phyloP scores from a whole-genome alignment of 176 grass and related monocot genomes.

The Panicum miliaceum region DNA sequence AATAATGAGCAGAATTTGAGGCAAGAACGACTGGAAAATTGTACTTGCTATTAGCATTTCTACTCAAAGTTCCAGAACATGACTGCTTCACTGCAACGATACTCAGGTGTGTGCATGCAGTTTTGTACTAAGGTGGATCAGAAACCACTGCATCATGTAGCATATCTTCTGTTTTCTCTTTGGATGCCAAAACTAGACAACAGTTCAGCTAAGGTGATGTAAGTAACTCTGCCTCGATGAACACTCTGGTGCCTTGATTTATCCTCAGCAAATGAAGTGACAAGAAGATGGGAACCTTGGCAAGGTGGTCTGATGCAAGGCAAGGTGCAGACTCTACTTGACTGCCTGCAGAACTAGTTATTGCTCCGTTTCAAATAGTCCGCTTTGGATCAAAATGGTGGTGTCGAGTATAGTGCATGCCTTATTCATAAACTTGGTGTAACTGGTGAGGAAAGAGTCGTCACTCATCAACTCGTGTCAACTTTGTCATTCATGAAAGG shows the following conservation, averaged over 20 bases:
- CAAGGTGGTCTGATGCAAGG: not conserved
- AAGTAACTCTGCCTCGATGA: not conserved
- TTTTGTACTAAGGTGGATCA: not conserved
- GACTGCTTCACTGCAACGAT: not conserved
- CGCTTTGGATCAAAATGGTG: not conserved
- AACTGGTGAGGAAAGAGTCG: not conserved
- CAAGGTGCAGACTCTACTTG: not conserved
- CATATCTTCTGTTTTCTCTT: not conserved
- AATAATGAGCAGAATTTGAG: conserved; percentile 18
- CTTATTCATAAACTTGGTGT: not conserved
- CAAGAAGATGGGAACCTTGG: too few relatives aligned
- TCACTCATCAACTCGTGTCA: not conserved
- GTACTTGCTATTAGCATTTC: not conserved
- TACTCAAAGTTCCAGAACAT: not conserved
- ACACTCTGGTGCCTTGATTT: not conserved
- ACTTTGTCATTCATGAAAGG: not conserved
- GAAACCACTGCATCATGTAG: not conserved
- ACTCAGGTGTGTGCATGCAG: not conserved
- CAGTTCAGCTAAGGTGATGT: not conserved
- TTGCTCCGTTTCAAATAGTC: not conserved
- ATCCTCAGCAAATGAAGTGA: too few relatives aligned
- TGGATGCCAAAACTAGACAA: not conserved
- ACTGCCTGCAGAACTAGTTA: not conserved
- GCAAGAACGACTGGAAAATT: not conserved
- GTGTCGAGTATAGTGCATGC: not conserved